Base-by-base conservation (phyloP, 768 basidiomycete genomes). In the Tulasnella sp. region DNA sequence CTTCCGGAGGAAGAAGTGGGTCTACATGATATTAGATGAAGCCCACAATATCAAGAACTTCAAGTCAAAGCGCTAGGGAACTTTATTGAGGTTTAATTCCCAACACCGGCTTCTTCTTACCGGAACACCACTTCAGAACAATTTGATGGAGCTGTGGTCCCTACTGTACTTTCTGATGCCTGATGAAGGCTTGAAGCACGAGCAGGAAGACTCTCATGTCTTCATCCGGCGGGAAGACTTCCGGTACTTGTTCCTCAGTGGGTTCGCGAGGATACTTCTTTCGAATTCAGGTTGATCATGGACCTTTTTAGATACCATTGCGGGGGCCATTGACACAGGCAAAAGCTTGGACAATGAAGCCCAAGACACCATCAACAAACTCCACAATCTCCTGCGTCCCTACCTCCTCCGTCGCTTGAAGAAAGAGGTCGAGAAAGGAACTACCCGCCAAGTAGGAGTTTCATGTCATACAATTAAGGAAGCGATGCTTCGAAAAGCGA, bases 41-140 rank as follows among this genome's bases (percentile, higher is more conserved):
- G 95, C 94, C 7, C 94, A 97, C 78, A 96, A 95, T 88, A 95
- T 97, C 87, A 95, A 95, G 82, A 97, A 97, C 79, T 96, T 95
- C 82, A 89, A 89, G 77, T 93, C 91, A 0, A 93, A 97, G 78
- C 86, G 95, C 41, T 97, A 95, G 94, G 93, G 92, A 76, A 93
- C 89, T 36, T 80, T 97, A 11, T 84, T 96, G 14, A 91, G 92
- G 85, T 95, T 96, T 80, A 80, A 80, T 52, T 76, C 80, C 19
- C 73, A 78, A n/a, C 69, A 73, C 78, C 78, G 83, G 22, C 73
- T 83, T 4, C 79, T 84, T 26, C 78, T 84, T n/a, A 84, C 83
- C 1, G 83, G 83, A 17, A 84, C 83, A 17, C 83, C 83, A 0
- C 77, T 84, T 36, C 83, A 84, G 75, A 84, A 84, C 77, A 83